phyloP scores from a whole-genome alignment of 1,284 basidiomycete species.

The Mycosarcoma mackinlayi region DNA sequence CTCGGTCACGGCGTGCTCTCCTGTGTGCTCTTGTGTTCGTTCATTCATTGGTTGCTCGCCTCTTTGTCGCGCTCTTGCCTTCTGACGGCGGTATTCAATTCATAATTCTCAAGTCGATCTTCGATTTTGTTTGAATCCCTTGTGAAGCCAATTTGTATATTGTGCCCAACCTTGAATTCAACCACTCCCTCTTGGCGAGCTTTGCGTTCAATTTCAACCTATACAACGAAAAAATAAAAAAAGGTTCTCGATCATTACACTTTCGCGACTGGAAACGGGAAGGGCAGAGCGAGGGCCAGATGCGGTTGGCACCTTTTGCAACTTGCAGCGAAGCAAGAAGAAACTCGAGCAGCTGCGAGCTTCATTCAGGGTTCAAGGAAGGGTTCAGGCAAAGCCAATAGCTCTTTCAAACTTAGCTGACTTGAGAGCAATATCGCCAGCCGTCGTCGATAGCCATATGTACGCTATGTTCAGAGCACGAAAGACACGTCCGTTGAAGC shows the following conservation, averaged over 20 bases:
- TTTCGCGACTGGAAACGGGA: neutral
- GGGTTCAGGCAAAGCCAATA: no score
- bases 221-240: no score
- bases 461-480: no score
- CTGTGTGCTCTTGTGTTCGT: no score
- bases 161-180: neutral
- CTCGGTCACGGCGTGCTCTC: no score
- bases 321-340: conserved; percentile 19
- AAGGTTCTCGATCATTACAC: conserved; percentile 7
- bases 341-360: conserved; percentile 1
- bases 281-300: neutral
- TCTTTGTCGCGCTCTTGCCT: neutral
- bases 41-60: neutral
- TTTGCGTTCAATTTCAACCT: conserved; percentile 1
- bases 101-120: neutral
- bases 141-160: neutral
- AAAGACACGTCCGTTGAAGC: no score
- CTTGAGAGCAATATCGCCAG: no score
- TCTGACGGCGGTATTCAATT: neutral
- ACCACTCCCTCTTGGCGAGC: neutral
- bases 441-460: no score
- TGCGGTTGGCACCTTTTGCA: neutral
- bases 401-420: no score
- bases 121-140: neutral
- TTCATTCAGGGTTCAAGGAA: no score